These are phyloP conservation scores for Kwoniella dendrophila DNA, from an alignment of 768 basidiomycete species.

Conservation along the genomic window DNA sequence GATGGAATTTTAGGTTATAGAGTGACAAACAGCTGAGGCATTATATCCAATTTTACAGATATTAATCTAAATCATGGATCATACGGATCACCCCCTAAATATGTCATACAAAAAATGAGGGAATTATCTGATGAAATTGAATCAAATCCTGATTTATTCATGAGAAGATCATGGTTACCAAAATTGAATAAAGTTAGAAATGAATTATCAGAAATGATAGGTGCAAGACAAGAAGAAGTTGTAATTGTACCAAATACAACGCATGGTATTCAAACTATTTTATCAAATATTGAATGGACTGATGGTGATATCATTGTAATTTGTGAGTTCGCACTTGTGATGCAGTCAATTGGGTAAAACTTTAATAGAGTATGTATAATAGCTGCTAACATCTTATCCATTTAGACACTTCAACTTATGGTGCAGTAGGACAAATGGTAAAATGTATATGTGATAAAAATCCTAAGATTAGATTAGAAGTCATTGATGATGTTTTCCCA, in stretches of 20 bases:
- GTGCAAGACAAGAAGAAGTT: constrained; percentile 52
- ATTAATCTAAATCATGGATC: constrained; percentile 57
- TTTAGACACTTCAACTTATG: constrained; percentile 65
- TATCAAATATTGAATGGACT: constrained; percentile 70
- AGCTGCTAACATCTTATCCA: background rate
- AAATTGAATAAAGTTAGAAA: constrained; percentile 46
- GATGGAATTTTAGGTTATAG: background rate
- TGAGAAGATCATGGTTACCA: constrained; percentile 47
- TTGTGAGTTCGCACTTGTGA: constrained; percentile 57
- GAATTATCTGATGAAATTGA: constrained; percentile 50
- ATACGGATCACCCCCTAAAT: constrained; percentile 55
- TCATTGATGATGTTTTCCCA: constrained; percentile 64
- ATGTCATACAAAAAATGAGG: constrained; percentile 49
- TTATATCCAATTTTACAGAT: constrained; percentile 29
- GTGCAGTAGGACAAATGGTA: constrained; percentile 62
- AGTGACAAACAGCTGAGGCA: background rate
- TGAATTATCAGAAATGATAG: constrained; percentile 50
- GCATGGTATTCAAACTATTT: constrained; percentile 67
- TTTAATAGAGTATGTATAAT: background rate
- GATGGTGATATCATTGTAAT: constrained; percentile 68
- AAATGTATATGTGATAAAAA: constrained; percentile 63
- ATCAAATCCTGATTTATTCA: constrained; percentile 54
- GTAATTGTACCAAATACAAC: constrained; percentile 63
- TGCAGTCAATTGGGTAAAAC: background rate
- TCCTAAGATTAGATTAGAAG: constrained; percentile 62